These are phyloP conservation scores for Triticum monococcum DNA, from an alignment of 176 grass and related monocot species.

Conservation along the genomic window DNA sequence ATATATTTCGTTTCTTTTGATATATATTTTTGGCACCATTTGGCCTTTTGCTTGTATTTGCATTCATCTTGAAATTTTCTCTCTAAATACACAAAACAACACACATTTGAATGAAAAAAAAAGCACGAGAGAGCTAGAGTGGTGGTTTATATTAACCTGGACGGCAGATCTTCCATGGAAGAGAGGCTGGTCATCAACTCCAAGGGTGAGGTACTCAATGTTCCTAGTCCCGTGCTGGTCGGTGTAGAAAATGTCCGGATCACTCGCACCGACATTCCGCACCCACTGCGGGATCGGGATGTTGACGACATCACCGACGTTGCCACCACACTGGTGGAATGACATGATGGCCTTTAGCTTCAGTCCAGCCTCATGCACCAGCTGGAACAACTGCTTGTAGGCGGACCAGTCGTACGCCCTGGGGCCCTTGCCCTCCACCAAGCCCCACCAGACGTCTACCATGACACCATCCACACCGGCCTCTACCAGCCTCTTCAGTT, in stretches of 20 bases:
- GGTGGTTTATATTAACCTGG: conserved; percentile 41
- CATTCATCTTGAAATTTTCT: not conserved
- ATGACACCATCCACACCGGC: conserved; percentile 73
- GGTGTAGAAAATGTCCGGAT: conserved; percentile 83
- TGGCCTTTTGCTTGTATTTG: not conserved
- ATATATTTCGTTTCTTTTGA: not conserved
- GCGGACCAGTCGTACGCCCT: conserved; percentile 59
- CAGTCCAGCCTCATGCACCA: conserved; percentile 67
- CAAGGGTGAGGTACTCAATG: conserved; percentile 72
- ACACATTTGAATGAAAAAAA: not conserved
- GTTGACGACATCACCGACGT: conserved; percentile 60
- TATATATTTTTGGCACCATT: not conserved
- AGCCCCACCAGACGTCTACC: conserved; percentile 97
- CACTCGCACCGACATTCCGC: conserved; percentile 15
- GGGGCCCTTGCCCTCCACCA: conserved; percentile 56
- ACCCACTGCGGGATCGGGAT: conserved; percentile 76
- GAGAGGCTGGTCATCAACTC: conserved; percentile 74
- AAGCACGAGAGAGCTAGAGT: not conserved
- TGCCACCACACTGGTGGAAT: conserved; percentile 87
- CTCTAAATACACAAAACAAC: not conserved
- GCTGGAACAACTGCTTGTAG: conserved; percentile 65
- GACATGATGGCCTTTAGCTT: conserved; percentile 92
- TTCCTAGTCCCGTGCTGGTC: conserved; percentile 51
- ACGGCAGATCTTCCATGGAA: conserved; percentile 70
- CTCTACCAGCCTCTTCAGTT: conserved; percentile 44